Evolutionary conservation across 371 early-diverging fungal genomes (phyloP).

Genomic region (Dichotomocladium elegans): DNA sequence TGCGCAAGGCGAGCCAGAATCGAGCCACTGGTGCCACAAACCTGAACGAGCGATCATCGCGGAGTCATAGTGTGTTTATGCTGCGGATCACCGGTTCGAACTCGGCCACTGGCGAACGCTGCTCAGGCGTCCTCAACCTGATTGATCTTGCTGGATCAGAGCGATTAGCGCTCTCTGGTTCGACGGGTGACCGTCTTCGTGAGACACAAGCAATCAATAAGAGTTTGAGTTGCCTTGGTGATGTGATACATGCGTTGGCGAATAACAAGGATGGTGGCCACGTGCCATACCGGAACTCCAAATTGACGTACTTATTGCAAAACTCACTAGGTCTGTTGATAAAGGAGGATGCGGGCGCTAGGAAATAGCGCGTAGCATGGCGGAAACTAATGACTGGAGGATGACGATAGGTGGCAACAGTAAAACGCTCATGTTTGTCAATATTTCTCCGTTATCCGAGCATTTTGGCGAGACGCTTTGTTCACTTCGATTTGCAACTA

Average conservation of each 20-base stretch:
- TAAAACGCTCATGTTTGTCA: slow-evolving; percentile 99
- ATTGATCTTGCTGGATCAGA: slow-evolving; percentile 99
- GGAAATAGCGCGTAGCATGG: not conserved
- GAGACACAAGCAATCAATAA: slow-evolving; percentile 98
- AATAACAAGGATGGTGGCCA: slow-evolving; percentile 74
- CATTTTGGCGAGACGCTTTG: slow-evolving; percentile 88
- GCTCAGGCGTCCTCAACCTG: slow-evolving; percentile 80
- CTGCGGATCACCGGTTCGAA: slow-evolving; percentile 78
- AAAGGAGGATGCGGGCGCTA: not conserved
- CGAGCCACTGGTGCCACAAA: slow-evolving; percentile 91
- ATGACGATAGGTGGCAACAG: slow-evolving; percentile 75
- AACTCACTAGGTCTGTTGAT: slow-evolving; percentile 66
- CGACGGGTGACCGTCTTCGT: slow-evolving; percentile 87
- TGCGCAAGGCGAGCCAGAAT: slow-evolving; percentile 76
- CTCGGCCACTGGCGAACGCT: slow-evolving; percentile 62
- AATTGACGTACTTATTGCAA: slow-evolving; percentile 92
- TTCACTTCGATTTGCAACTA: slow-evolving; percentile 95
- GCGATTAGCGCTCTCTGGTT: slow-evolving; percentile 81
- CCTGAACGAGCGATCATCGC: slow-evolving; percentile 92
- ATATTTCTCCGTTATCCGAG: slow-evolving; percentile 76
- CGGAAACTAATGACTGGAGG: not conserved
- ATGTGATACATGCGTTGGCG: slow-evolving; percentile 92
- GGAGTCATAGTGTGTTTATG: slow-evolving; percentile 94
- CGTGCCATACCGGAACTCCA: slow-evolving; percentile 97
- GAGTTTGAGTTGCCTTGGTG: slow-evolving; percentile 87